These are phyloP conservation scores for Coniferiporia sulphurascens DNA, from an alignment of 1,284 basidiomycete species.

Conservation along the genomic window DNA sequence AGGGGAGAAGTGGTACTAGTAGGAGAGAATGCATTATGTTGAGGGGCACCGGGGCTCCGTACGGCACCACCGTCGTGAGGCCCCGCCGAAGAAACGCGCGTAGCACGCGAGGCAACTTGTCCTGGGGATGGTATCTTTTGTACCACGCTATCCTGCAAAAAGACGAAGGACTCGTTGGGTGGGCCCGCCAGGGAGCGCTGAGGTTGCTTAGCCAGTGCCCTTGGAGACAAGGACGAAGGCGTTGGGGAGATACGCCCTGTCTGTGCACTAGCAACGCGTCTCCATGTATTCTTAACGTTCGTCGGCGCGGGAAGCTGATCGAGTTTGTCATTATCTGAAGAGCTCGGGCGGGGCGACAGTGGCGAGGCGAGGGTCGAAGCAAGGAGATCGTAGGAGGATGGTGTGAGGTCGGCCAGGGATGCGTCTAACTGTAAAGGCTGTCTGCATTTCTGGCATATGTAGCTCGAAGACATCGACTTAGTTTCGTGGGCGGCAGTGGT, in stretches of 20 bases:
- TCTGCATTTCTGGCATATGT: conserved; percentile 82
- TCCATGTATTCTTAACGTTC: conserved; percentile 57
- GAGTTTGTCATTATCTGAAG: conserved; percentile 50
- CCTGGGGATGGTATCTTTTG: conserved; percentile 52
- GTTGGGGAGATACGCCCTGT: conserved; percentile 35
- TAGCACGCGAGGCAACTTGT: conserved; percentile 24
- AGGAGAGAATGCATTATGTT: conserved; percentile 39
- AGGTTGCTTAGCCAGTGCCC: conserved; percentile 51
- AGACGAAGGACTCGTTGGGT: conserved; percentile 86
- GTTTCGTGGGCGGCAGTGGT: too few relatives aligned
- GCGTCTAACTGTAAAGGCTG: conserved; percentile 85
- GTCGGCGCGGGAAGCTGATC: conserved; percentile 51
- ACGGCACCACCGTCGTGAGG: conserved; percentile 22
- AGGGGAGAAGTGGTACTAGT: conserved; percentile 60
- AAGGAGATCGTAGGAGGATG: conserved; percentile 83
- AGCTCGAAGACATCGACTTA: conserved; percentile 27
- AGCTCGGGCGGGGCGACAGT: conserved; percentile 32
- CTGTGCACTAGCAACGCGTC: conserved; percentile 41
- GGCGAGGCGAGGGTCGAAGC: conserved; percentile 65
- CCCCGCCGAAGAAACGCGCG: conserved; percentile 18
- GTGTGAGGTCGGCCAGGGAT: conserved; percentile 77
- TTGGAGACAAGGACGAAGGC: conserved; percentile 30
- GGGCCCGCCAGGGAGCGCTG: conserved; percentile 40
- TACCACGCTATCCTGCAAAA: conserved; percentile 79
- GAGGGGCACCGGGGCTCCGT: conserved; percentile 14